Evolutionary conservation across 441 rosid genomes (phyloP).

Genomic region (Euphorbia celastroides): DNA sequence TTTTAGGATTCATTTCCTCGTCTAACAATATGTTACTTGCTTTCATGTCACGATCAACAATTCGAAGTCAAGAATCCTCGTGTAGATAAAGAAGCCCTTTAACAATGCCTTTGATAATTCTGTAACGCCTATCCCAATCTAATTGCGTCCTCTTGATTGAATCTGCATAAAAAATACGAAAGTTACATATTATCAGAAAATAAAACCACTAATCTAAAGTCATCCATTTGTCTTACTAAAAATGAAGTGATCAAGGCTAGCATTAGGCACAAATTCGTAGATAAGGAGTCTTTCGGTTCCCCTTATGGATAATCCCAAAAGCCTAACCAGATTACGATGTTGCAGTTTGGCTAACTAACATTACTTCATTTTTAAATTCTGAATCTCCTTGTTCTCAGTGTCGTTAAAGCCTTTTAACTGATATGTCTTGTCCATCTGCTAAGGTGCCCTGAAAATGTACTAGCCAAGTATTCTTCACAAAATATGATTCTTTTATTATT

Average conservation of each 20-base stretch:
- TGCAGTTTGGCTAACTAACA: constrained; percentile 19
- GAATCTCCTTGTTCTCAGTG: constrained; percentile 10
- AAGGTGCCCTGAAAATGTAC: constrained; percentile 13
- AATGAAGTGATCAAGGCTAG: constrained; percentile 18
- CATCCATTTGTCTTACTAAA: constrained; percentile 9
- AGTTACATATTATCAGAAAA: no score
- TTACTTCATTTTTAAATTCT: constrained; percentile 16
- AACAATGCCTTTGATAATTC: constrained; percentile 16
- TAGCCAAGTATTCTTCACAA: no score
- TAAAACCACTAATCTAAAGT: no score
- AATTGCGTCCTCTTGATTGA: background rate
- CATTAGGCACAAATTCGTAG: constrained; percentile 23
- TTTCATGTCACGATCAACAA: constrained; percentile 25
- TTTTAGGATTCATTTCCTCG: constrained; percentile 21
- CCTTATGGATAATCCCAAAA: constrained; percentile 6
- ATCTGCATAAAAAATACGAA: constrained; percentile 1
- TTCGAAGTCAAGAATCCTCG: constrained; percentile 21
- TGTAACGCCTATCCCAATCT: constrained; percentile 22
- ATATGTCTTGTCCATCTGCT: background rate
- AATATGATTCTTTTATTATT: no score
- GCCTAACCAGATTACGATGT: constrained; percentile 22
- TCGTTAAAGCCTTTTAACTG: constrained; percentile 11
- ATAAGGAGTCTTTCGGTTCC: constrained; percentile 17
- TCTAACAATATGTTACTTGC: constrained; percentile 19
- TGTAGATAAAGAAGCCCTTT: constrained; percentile 29